A percentile compares a stretch with the other conserved stretches of the same genome.
Conservation (phyloP, 208 protist genomes). For the Leishmania aethiopica region DNA sequence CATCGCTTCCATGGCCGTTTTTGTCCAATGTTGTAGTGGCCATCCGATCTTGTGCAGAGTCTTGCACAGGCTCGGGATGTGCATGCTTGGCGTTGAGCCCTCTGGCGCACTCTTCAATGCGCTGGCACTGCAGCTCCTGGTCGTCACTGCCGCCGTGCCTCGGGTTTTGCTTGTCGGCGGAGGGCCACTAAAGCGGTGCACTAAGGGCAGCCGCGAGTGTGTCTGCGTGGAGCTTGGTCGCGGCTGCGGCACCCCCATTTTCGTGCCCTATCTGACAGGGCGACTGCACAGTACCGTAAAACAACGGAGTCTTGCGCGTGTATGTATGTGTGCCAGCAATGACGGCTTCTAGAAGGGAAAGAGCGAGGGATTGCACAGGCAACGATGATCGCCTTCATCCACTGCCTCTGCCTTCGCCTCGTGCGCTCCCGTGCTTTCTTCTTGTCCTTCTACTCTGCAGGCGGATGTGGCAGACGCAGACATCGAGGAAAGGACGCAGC, state of each 20-base stretch:
- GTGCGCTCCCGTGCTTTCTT: background rate
- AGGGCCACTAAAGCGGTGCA: background rate
- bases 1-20: background rate
- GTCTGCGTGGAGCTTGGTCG: background rate
- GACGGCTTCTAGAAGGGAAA: background rate
- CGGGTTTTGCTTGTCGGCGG: background rate
- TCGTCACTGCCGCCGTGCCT: background rate
- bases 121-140: background rate
- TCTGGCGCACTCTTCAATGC: background rate
- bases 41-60: constrained; percentile 6
- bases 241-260: background rate
- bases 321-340: background rate
- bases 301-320: background rate
- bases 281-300: background rate
- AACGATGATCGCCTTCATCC: background rate
- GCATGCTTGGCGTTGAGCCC: background rate
- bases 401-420: background rate
- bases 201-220: background rate
- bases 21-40: background rate
- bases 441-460: background rate
- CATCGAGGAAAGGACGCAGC: background rate
- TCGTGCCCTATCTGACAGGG: background rate
- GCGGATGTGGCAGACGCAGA: background rate
- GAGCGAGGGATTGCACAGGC: background rate
- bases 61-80: constrained; percentile 1